phyloP scores from a whole-genome alignment of 2,329 filamentous ascomycete genomes.

The Paracorniculantispora psalliotae region DNA sequence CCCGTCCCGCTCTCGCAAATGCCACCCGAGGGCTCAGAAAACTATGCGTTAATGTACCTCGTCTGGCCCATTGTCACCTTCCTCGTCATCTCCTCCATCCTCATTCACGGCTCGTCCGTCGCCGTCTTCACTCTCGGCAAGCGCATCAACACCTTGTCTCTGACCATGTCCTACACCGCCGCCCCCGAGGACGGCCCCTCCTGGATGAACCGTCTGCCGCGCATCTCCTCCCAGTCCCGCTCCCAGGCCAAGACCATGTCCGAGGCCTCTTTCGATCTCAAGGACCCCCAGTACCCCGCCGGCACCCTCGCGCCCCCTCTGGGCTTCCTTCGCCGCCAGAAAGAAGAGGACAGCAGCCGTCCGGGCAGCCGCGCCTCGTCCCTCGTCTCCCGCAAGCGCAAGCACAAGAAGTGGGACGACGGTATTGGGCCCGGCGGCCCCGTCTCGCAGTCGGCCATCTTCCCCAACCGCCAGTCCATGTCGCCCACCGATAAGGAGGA shows the following conservation, averaged over 20 bases:
- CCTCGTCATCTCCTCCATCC: constrained; percentile 86
- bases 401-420: constrained; percentile 63
- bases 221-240: constrained; percentile 61
- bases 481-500: constrained; percentile 26
- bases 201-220: constrained; percentile 91
- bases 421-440: constrained; percentile 79
- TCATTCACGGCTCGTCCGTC: constrained; percentile 96
- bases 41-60: constrained; percentile 69
- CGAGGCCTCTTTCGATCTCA: constrained; percentile 63
- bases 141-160: constrained; percentile 90
- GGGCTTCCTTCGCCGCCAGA: constrained; percentile 76
- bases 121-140: constrained; percentile 97
- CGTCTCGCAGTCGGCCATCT: constrained; percentile 84
- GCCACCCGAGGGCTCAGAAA: constrained; percentile 48
- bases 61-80: constrained; percentile 97
- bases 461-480: constrained; percentile 49
- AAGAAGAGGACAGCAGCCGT: constrained; percentile 61
- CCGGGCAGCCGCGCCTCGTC: constrained; percentile 56
- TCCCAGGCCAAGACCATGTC: constrained; percentile 85
- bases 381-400: constrained; percentile 55
- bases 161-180: constrained; percentile 94
- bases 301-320: constrained; percentile 69
- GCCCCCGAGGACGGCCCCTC: constrained; percentile 81
- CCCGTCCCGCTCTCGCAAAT: constrained; percentile 68
- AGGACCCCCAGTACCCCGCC: constrained; percentile 56